Evolutionary conservation across 768 basidiomycete species (phyloP).

Genomic region (Porphyrellus cyaneotinctus): DNA sequence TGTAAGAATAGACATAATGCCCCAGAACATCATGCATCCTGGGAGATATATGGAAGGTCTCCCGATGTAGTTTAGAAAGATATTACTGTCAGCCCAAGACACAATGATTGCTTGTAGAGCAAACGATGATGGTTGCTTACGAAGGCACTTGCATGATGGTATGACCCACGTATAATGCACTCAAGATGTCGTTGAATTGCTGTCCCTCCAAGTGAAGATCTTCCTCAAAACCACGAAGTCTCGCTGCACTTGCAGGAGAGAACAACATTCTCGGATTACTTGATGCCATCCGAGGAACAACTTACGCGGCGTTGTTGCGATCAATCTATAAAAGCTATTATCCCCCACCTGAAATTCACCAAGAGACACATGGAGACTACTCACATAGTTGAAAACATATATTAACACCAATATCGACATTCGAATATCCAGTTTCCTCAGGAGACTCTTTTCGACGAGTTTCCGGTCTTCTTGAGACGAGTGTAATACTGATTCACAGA

Average conservation of each 20-base stretch:
- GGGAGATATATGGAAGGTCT: slow-evolving; percentile 68
- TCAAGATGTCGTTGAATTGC: slow-evolving; percentile 65
- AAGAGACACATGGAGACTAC: not conserved
- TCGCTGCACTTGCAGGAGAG: slow-evolving; percentile 50
- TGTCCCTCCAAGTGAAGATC: slow-evolving; percentile 59
- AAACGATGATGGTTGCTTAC: slow-evolving; percentile 35
- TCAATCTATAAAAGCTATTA: slow-evolving; percentile 50
- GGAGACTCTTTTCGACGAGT: slow-evolving; percentile 39
- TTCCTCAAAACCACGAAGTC: slow-evolving; percentile 65
- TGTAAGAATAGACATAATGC: slow-evolving; percentile 51
- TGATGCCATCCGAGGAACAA: not conserved
- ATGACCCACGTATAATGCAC: slow-evolving; percentile 68
- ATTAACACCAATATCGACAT: slow-evolving; percentile 35
- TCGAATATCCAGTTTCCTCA: slow-evolving; percentile 33
- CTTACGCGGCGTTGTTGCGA: slow-evolving; percentile 66
- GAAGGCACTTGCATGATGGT: slow-evolving; percentile 79
- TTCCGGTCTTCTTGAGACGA: slow-evolving; percentile 25
- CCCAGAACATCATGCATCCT: slow-evolving; percentile 68
- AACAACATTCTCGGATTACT: not conserved
- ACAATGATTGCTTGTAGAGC: not conserved
- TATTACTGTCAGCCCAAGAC: slow-evolving; percentile 46
- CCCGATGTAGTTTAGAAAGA: slow-evolving; percentile 64
- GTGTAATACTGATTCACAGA: not conserved
- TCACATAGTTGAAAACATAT: slow-evolving; percentile 36
- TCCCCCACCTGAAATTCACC: not conserved